These are phyloP conservation scores for Rhinocladiella mackenziei DNA, from an alignment of 2,329 filamentous ascomycete genomes.

Conservation along the genomic window DNA sequence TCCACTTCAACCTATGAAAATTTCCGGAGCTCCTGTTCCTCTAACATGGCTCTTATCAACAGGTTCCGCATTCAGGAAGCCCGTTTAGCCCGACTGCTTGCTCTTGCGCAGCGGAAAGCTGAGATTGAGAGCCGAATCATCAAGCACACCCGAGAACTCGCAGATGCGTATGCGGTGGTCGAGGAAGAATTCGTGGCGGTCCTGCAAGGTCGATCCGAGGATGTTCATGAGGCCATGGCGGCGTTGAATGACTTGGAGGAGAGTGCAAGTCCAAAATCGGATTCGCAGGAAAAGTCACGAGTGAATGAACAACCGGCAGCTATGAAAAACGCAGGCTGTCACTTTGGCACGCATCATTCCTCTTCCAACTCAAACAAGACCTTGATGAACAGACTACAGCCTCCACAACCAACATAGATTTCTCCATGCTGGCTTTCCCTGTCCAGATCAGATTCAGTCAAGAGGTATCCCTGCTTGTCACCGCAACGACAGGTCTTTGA, in stretches of 20 bases:
- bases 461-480: conserved; percentile 52
- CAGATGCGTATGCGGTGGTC: conserved; percentile 11
- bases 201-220: conserved; percentile 16
- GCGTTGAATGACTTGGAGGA: not conserved
- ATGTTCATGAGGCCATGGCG: conserved; percentile 18
- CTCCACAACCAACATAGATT: conserved; percentile 57
- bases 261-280: conserved; percentile 1
- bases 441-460: conserved; percentile 53
- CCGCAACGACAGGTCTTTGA: conserved; percentile 56
- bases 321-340: not conserved
- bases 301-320: not conserved
- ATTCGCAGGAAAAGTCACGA: not conserved
- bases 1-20: too few species aligned
- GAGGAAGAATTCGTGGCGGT: conserved; percentile 21
- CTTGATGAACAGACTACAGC: conserved; percentile 62
- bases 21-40: not conserved
- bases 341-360: conserved; percentile 19
- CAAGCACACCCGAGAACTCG: conserved; percentile 15
- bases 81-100: conserved; percentile 11
- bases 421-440: conserved; percentile 50
- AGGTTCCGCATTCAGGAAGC: conserved; percentile 10
- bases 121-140: conserved; percentile 19
- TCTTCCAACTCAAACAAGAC: conserved; percentile 55
- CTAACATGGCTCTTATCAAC: conserved; percentile 1
- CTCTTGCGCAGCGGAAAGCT: conserved; percentile 14